Base-by-base conservation (phyloP, 305 asterid species). In the Andrographis paniculata region DNA sequence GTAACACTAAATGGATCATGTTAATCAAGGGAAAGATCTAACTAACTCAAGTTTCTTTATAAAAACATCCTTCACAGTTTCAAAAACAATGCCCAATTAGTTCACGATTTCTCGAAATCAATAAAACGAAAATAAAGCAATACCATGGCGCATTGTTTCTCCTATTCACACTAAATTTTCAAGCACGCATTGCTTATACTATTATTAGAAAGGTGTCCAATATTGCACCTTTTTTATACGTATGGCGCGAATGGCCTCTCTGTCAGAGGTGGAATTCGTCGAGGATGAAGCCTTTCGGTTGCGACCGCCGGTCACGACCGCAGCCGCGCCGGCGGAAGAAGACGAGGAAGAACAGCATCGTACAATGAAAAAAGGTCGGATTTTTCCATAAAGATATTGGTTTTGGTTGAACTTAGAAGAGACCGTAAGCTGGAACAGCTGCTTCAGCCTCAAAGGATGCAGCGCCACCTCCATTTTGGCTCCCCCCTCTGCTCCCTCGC, bases 181-280 rank as follows among this genome's bases (percentile, higher is more conserved):
- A 33, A 4, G 14, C 4, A 7, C 38, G 2, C 16, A 9, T 14
- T 13, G 16, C 14, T 4, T 6, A 11, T 33, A 33, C 13, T 13
- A 50, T 14, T n/a, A 53, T 24, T 11, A 13, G 68, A 17, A 1
- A 17, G 30, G 50, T 50, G 31, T 13, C 13, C 13, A 33, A 33
- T 6, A 19, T 8, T 39, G 12, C 2, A 73, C 97, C 94, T 89
- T 89, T 56, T 80, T 74, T 10, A 89, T 74, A 23, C 95, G 94
- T 30, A 85, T 85, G 28, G 87, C 76, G 43, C 95, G 94, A 72
- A 89, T 58, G 13, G 95, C 84, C 46, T 85, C 97, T 68, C 79
- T 78, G 57, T 89, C 97, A 6, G 95, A 89, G 13, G 95, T 82
- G 39, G 79, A 76, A 52, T 71, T 60, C 27, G 82, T 50, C 37